Evolutionary conservation across 306 rosid species (phyloP).

Genomic region (Quercus cerris): DNA sequence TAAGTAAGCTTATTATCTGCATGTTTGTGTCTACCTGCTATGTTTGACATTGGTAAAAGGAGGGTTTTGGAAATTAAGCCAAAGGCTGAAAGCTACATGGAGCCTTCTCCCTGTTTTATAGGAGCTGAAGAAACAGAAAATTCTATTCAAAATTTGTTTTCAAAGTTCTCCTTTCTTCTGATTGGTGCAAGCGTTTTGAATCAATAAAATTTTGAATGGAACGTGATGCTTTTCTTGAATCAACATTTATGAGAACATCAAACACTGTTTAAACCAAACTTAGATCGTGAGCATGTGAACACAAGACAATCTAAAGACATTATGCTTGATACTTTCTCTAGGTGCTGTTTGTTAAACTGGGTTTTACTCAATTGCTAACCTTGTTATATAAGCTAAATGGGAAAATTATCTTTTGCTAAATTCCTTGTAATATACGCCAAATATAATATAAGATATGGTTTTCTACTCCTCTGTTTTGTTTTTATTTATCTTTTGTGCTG

Average conservation of each 20-base stretch:
- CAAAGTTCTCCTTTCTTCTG: no score
- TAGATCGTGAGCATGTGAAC: background rate
- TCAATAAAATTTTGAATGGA: background rate
- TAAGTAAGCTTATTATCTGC: conserved; percentile 54
- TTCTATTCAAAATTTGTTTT: background rate
- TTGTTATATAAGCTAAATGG: background rate
- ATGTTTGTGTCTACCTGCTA: conserved; percentile 31
- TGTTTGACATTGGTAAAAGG: conserved; percentile 18
- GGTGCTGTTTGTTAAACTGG: background rate
- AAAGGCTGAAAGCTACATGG: background rate
- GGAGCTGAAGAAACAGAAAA: background rate
- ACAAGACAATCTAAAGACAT: background rate
- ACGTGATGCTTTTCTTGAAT: background rate
- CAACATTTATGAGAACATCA: background rate
- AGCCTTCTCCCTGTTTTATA: background rate
- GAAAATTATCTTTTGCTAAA: background rate
- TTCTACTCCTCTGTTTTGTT: background rate
- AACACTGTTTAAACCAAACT: background rate
- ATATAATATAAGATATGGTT: background rate
- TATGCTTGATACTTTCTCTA: conserved; percentile 1
- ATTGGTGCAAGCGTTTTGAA: no score
- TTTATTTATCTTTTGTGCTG: background rate
- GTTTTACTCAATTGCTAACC: background rate
- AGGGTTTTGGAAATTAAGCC: conserved; percentile 3
- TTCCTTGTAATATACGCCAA: no score